Base-by-base conservation (phyloP, 2,329 filamentous ascomycete genomes). In the Fusarium sp. region DNA sequence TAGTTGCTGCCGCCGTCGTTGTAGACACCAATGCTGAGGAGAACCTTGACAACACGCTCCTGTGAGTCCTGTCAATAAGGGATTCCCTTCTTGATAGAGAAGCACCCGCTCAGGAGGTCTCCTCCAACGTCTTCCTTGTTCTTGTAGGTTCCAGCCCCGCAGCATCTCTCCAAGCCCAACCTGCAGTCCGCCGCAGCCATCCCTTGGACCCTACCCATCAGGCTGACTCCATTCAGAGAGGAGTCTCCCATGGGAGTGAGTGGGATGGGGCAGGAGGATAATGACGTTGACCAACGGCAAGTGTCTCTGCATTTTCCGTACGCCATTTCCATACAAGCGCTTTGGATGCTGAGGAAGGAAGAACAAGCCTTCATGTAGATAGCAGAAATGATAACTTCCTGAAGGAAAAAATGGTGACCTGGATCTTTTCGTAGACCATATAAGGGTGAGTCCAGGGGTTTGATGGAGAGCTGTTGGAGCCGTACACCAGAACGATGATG, bases 1-100 rank as follows among this genome's bases (percentile, higher is more conserved):
- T 82, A 82, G 71, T 81, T 76, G 68, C 73, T 76, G 33, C 51
- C 58, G 2, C 38, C 42, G 4, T 61, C 51, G 18, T 73, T 68
- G 40, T 71, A 77, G 2, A 69, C 73, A 23, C 81, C 81, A 7
- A 83, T 79, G 69, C 79, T 79, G n/a, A 83, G 73, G 33, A 83
- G 71, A 36, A 84, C 72, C 75, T 83, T 83, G 65, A 82, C 79
- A 61, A 80, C 80, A 54, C 74, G 76, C 18, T n/a, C n/a, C n/a
- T n/a, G n/a, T n/a, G n/a, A n/a, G n/a, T 67, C 50, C 72, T 82
- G 79, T 74, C 82, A 84, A 70, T 79, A 79, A 25, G 77, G 70
- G 58, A 83, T 81, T 58, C 82, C 81, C 31, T 75, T 57, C 68
- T 80, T 77, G 40, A 83, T 77, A 7, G 58, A 60, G 5, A 72